A percentile compares a stretch with the other conserved stretches of the same genome.
phyloP scores from a whole-genome alignment of 352 stramenopile genomes.

The Phytopythium chamaehyphon region DNA sequence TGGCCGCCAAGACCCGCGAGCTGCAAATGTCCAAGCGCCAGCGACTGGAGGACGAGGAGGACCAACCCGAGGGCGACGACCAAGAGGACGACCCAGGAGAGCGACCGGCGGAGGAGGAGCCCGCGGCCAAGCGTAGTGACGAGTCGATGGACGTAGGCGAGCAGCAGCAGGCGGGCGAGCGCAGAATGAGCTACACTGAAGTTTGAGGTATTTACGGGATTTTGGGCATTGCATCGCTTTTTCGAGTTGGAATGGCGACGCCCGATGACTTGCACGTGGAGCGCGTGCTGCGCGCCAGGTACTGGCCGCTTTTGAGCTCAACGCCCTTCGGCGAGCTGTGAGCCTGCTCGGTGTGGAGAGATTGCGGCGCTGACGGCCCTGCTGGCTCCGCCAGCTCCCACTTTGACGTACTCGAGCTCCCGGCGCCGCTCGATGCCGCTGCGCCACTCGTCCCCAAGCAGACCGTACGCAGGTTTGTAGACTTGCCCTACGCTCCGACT shows the following conservation, averaged over 20 bases:
- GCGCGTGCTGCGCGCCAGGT: conserved; percentile 23
- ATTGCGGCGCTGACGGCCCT: background rate
- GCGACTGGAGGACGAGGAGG: conserved; percentile 17
- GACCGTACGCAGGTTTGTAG: conserved; percentile 27
- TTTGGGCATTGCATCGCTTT: no score
- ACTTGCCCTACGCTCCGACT: background rate
- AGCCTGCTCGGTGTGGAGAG: background rate
- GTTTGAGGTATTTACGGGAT: no score
- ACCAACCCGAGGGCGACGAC: conserved; percentile 12
- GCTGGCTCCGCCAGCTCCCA: conserved; percentile 18
- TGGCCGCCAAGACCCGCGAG: conserved; percentile 41
- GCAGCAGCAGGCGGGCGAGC: background rate
- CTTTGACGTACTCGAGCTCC: conserved; percentile 39
- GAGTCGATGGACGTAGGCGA: background rate
- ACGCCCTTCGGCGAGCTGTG: background rate
- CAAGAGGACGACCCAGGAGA: background rate
- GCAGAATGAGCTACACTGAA: background rate
- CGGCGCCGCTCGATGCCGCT: background rate
- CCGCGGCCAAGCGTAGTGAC: background rate
- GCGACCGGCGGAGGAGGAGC: conserved; percentile 6
- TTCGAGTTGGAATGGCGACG: conserved; percentile 1
- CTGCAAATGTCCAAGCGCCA: conserved; percentile 17
- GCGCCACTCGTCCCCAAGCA: conserved; percentile 15
- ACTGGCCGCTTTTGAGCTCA: background rate
- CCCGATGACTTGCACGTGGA: conserved; percentile 9